Percentiles rank a stretch among this genome's conserved stretches.
Conservation (phyloP, 805 yeast species). For the Isabelozyma rhagii region DNA sequence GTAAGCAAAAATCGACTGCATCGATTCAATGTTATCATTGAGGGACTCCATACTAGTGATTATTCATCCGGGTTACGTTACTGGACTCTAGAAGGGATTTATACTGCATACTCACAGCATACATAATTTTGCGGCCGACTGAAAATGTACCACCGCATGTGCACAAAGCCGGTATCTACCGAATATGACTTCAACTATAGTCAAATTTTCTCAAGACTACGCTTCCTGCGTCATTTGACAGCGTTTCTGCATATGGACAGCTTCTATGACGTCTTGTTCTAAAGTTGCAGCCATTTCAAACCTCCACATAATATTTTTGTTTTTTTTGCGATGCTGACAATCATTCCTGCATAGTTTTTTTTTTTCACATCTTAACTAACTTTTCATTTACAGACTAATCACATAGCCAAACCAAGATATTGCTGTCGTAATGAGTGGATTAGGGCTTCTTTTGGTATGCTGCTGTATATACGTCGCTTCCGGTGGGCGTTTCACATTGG, state of each 20-base stretch:
- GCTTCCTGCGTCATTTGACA: neutral
- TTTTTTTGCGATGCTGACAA: conserved; percentile 2
- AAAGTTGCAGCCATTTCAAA: neutral
- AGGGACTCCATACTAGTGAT: neutral
- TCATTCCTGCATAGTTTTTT: neutral
- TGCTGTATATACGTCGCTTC: conserved; percentile 27
- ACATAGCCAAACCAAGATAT: neutral
- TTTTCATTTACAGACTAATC: neutral
- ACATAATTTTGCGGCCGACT: neutral
- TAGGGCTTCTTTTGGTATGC: conserved; percentile 16
- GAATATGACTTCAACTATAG: too few species aligned
- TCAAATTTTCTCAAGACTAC: too few species aligned
- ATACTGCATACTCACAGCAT: neutral
- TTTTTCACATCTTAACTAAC: neutral
- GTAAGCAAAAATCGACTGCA: neutral
- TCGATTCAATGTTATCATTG: neutral
- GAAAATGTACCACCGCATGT: too few species aligned
- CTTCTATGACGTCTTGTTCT: neutral
- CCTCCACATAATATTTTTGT: neutral
- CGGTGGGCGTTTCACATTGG: conserved; percentile 44
- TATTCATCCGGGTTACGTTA: too few species aligned
- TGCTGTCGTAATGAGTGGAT: neutral
- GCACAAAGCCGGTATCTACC: too few species aligned
- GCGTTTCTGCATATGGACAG: neutral
- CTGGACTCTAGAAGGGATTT: neutral